Base-by-base conservation (phyloP, 2,329 filamentous ascomycete species). In the Salinomyces thailandicus region DNA sequence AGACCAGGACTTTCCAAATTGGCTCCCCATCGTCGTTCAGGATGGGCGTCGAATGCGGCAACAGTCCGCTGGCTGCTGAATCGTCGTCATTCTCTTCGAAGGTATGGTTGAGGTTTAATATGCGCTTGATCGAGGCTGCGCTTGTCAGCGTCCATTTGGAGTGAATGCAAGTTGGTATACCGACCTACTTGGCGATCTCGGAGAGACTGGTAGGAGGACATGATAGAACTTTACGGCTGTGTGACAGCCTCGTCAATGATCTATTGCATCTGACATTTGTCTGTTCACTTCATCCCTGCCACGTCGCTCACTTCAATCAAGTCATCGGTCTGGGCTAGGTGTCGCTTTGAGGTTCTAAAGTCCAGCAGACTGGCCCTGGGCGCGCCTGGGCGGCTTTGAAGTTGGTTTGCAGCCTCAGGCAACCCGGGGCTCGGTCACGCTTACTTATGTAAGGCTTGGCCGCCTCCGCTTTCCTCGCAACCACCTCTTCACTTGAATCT, bases 1-100 rank as follows among this genome's bases (percentile, higher is more conserved):
- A 96, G 7, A 98, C 85, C 35, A 98, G 69, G 5, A 96, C 84
- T 62, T 96, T 96, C 89, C 89, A 96, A 65, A 95, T 87, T 1
- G 89, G 87, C 53, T 93, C 85, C 45, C 87, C 86, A 51, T 93
- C 81, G 31, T 84, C 73, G 49, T 86, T 86, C 43, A 94, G 67
- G 36, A 95, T 82, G 12, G 85, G 81, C n/a, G 79, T 79, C 24
- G 79, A 73, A 15, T 81, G 75, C 37, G 79, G 71, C 37, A 80
- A 66, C 7, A 80, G 62, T 34, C 77, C 79, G 53, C 79, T 79
- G 19, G 62, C 54, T 38, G 73, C 67, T 31, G 73, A 66, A 26
- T 71, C 59, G 48, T 72, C 71, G 40, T 72, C 52, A 36, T 62
- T 51, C 41, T 71, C 61, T 55, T 65, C 72, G 43, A 64, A 60